Evolutionary conservation across 1,139 yeast species (phyloP), one percentile per base, ranked within the genome.

Genomic region (Pichia sp.): DNA sequence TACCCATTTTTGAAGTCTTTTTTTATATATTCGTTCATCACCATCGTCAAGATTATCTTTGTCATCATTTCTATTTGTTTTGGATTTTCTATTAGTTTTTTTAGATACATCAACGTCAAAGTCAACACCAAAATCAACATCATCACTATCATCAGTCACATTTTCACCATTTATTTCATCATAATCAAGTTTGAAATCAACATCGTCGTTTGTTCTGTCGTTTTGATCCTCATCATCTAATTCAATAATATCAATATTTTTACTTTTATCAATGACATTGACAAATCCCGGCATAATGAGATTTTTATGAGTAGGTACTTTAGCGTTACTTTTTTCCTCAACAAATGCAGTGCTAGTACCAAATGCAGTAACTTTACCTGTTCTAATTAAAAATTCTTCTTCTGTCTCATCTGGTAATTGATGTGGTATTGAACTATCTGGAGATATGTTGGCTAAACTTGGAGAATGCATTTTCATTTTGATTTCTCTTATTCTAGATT

Each of bases 291-390:
- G 82, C 6, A 70, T 60, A 14, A 73, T 61, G 29, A 78, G 62
- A 47, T 74, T 66, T 56, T 73, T 75, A 56, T 77, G 81, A 5
- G 60, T 60, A 16, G 42, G 79, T 7, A 52, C 60, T 2, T 43
- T 47, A 10, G 53, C 62, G 7, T 14, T 10, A 39, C 29, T 16
- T 13, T 22, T 36, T 30, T 69, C 72, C 45, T 61, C 64, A 6
- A 68, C 67, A 58, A 87, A 87, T 6, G 78, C 80, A 39, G 77
- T 74, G 22, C 81, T 73, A 44, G 81, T 81, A 13, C 97, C 96
- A 72, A 93, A 93, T 0, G 99, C 99, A 0, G 99, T 93, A 53
- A 90, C 82, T 65, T 89, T 84, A 43, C 99, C 99, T 0, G 91
- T 91, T 58, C 99, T 74, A 0, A 93, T 79, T 56, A 93, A 73